Conservation (phyloP, 2,329 filamentous ascomycete genomes). For the Coniochaeta ligniaria region DNA sequence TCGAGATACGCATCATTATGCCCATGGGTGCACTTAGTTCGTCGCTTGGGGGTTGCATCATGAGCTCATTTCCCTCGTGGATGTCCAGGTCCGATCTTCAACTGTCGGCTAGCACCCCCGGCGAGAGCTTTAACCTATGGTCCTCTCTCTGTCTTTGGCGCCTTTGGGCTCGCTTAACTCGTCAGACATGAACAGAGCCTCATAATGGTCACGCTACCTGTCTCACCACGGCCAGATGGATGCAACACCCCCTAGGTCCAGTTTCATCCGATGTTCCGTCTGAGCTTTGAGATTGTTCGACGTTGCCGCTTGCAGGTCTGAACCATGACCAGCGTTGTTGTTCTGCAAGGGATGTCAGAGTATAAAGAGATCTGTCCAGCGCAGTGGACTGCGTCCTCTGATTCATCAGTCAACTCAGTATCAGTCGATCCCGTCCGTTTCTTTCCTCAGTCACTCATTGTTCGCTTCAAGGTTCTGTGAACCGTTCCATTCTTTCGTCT, state of each 20-base stretch:
- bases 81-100: too few relatives aligned
- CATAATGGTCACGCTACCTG: not conserved
- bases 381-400: not conserved
- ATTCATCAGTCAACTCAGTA: not conserved
- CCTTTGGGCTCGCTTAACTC: not conserved
- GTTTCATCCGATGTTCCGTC: not conserved
- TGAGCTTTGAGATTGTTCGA: not conserved
- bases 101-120: too few relatives aligned
- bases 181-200: not conserved
- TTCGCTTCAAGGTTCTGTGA: slow-evolving; percentile 10
- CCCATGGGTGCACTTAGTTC: not conserved
- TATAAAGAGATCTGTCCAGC: not conserved
- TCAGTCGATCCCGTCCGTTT: not conserved
- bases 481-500: slow-evolving; percentile 15
- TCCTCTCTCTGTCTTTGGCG: not conserved
- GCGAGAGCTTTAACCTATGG: too few relatives aligned
- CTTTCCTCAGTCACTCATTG: not conserved
- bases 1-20: not conserved
- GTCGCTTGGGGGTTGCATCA: too few relatives aligned
- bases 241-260: not conserved
- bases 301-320: not conserved
- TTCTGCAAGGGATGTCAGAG: not conserved
- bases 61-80: too few relatives aligned
- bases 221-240: not conserved
- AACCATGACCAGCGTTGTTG: not conserved